These are phyloP conservation scores for Cordyceps cateniannulata DNA, from an alignment of 2,329 filamentous ascomycete genomes.

Conservation along the genomic window DNA sequence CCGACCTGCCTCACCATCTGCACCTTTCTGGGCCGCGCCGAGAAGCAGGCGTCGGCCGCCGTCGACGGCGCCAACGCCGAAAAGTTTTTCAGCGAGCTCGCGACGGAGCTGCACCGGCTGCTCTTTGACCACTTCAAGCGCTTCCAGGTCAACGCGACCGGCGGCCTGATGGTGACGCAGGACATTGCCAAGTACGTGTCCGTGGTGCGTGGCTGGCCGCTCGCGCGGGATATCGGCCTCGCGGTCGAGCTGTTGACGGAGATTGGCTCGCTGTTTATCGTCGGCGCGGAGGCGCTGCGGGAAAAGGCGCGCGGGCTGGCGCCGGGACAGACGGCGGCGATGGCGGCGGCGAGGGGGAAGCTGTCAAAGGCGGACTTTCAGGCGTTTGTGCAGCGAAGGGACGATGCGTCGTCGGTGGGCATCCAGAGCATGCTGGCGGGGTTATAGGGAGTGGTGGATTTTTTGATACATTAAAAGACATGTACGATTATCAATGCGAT, in stretches of 20 bases:
- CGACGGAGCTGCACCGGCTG: conserved; percentile 66
- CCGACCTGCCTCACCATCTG: conserved; percentile 76
- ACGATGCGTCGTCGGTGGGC: conserved; percentile 73
- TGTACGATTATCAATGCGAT: conserved; percentile 18
- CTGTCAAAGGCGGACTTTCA: conserved; percentile 66
- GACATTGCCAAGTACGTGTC: conserved; percentile 92
- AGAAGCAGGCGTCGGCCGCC: conserved; percentile 56
- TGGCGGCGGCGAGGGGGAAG: conserved; percentile 39
- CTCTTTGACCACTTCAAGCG: conserved; percentile 92
- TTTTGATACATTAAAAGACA: not conserved
- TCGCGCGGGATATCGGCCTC: conserved; percentile 60
- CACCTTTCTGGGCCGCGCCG: conserved; percentile 67
- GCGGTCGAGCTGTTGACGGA: conserved; percentile 83
- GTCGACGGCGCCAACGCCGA: conserved; percentile 81
- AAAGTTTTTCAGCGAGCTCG: conserved; percentile 77
- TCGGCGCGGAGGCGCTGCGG: conserved; percentile 70
- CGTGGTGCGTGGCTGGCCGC: conserved; percentile 74
- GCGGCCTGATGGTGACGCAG: conserved; percentile 90
- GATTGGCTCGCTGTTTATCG: conserved; percentile 92
- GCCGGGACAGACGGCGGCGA: conserved; percentile 28
- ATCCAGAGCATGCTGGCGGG: conserved; percentile 76
- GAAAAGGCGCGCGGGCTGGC: conserved; percentile 60
- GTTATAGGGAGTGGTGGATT: conserved; percentile 31
- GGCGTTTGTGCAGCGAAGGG: conserved; percentile 76
- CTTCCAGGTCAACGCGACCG: conserved; percentile 87